Base-by-base conservation (phyloP, 768 basidiomycete species). In the Postia placenta region DNA sequence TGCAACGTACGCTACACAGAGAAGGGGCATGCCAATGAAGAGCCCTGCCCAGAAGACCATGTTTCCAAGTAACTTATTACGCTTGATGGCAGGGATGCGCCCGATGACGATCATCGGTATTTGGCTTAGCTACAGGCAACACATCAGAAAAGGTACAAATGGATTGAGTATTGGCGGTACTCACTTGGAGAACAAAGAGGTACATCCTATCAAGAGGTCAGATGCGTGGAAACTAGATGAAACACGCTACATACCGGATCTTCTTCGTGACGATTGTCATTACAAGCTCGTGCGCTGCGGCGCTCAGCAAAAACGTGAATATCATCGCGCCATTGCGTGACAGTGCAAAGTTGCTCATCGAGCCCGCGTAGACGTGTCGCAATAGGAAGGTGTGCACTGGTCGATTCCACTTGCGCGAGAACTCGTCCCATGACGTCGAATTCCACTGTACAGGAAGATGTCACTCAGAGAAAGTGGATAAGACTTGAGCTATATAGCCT, bases 341-440 rank as follows among this genome's bases (percentile, higher is more conserved):
- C 45, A 96, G 67, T 50, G 79, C 75, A 64, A 89, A 87, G 46
- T 82, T 78, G 39, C 79, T 71, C 49, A 95, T 90, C 5, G 90
- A 81, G 9, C 92, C 87, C 2, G 92, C 85, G 58, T 99, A 99
- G 26, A 99, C 93, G 63, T 99, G 96, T 11, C 92, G 83, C 15
- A 98, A 76, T 33, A 99, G 79, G 77, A 91, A 91, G n/a, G 77
- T 76, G 56, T 98, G 85, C 26, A 97, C 95, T 11, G 95, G 95
- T 56, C 90, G 92, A 70, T 98, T 98, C 95, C 96, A 98, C 70
- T 95, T 94, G 38, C 96, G 83, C 3, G 94, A 89, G 65, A 95
- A 97, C 66, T 97, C 92, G 57, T 97, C 95, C 89, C 88, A 93
- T 2, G 92, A 90, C 0, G 87, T 92, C 5, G 92, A 92, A 67